Base-by-base conservation (phyloP, 2,329 filamentous ascomycete genomes). In the Penicillium sp. region DNA sequence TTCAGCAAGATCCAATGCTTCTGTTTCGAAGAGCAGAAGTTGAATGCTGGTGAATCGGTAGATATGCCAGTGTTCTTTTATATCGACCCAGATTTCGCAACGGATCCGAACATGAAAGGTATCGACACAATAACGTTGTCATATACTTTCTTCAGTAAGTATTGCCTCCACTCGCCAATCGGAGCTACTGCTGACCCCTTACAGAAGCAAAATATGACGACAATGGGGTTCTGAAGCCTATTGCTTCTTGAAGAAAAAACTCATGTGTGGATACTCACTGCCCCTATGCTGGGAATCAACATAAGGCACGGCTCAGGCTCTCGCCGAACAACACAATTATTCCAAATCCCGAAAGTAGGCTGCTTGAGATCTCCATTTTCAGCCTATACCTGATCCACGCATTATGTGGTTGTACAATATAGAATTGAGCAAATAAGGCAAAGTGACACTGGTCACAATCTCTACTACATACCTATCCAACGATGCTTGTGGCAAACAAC, bases 1-100 rank as follows among this genome's bases (percentile, higher is more conserved):
- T 98, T 98, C 66, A 94, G 88, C 80, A 98, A 98, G 79, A 98
- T 98, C 39, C 93, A 98, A 71, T 98, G 93, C 66, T 98, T 98
- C 71, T 98, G 93, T 71, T 98, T 98, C 63, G 93, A 98, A 74
- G 91, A 90, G 68, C 93, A 98, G 77, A 80, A 94, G 52, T 72
- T 98, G 56, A 91, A 93, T 66, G 90, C 90, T 5, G 90, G 91
- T 39, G 94, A 98, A 77, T 93, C 90, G 39, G 93, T 98, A 46
- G 93, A 98, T 69, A 98, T 98, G 94, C 94, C 93, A 0, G 94
- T 98, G 0, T 98, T 98, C 71, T 98, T 98, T 73, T 98, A 97
- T 70, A 86, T 98, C 56, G 93, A 98, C 65, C 93, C 93, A 0
- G 93, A 97, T 65, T 85, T 98, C 73, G 78, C 91, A 50, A 90